Base-by-base conservation (phyloP, 2,329 filamentous ascomycete genomes). In the Pyricularia grisea region DNA sequence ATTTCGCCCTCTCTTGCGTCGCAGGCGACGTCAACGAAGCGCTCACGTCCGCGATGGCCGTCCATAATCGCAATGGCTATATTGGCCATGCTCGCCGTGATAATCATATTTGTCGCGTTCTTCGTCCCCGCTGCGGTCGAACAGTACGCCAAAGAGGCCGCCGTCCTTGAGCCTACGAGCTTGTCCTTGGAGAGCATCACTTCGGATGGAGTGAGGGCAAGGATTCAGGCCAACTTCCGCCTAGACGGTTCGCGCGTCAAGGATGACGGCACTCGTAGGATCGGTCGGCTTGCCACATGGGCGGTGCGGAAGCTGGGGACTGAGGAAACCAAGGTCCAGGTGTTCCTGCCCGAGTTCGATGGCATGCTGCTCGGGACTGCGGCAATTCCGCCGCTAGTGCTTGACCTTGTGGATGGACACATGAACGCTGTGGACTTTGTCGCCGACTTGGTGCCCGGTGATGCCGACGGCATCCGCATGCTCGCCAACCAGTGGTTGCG, bases 401-500 rank as follows among this genome's bases (percentile, higher is more conserved):
- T 97, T 70, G 88, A 89, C 75, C 86, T 98, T 67, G 85, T 90
- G 66, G 91, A 97, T 75, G 92, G 92, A 12, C 87, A 92, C 74
- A 87, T 84, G 20, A 98, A 92, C 2, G 81, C 87, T 69, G 82
- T 98, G 69, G 92, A 97, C 74, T 89, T 98, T 73, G 79, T 95
- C 68, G 87, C 91, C 61, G 89, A 95, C 71, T 79, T 98, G 58
- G 81, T 85, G 55, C 90, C 93, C 30, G 94, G 93, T 33, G 87
- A 93, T 74, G 81, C 92, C 17, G 88, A 93, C 68, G 90, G 89
- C 6, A 88, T 97, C 73, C 89, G 92, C 70, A 86, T 85, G 70
- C 86, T 98, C 71, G 93, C 92, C 65, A 93, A 95, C 77, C 91
- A 97, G 77, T 98, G 93, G 89, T 81, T 99, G 70, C 88, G 92